Conservation (phyloP, 306 rosid genomes). For the Cucumis cinereus region DNA sequence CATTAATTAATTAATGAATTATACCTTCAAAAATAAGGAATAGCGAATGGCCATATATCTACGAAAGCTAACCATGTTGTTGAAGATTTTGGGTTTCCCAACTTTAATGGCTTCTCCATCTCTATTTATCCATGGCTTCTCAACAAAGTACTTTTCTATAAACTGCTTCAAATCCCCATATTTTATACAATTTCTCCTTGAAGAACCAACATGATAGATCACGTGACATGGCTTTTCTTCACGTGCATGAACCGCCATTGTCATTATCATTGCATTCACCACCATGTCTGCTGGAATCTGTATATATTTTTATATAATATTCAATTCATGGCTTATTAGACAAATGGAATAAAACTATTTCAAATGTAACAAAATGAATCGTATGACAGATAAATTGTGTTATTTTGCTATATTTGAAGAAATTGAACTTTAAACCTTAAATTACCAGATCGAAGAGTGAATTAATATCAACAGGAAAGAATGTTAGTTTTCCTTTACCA, state of each 20-base stretch:
- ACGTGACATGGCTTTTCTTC: slow-evolving; percentile 2
- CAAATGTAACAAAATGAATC: too few species aligned
- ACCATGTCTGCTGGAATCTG: background rate
- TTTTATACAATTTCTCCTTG: slow-evolving; percentile 31
- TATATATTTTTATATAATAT: too few species aligned
- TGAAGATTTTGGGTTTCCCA: slow-evolving; percentile 20
- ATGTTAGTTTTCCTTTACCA: slow-evolving; percentile 63
- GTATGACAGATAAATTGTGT: too few species aligned
- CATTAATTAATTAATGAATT: too few species aligned
- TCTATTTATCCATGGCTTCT: slow-evolving; percentile 54
- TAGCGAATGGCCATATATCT: slow-evolving; percentile 63
- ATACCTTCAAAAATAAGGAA: slow-evolving; percentile 44
- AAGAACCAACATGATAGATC: slow-evolving; percentile 59
- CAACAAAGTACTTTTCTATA: slow-evolving; percentile 24
- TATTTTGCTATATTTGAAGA: too few species aligned
- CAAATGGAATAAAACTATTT: too few species aligned
- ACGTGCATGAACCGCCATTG: slow-evolving; percentile 38
- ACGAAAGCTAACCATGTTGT: slow-evolving; percentile 51
- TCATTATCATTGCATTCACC: slow-evolving; percentile 22
- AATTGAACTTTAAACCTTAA: too few species aligned
- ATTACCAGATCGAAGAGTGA: slow-evolving; percentile 42
- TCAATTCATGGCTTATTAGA: too few species aligned
- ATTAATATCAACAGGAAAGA: slow-evolving; percentile 36
- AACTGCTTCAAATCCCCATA: slow-evolving; percentile 22
- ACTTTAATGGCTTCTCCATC: slow-evolving; percentile 57